These are phyloP conservation scores for Aquanectria penicillioides DNA, from an alignment of 2,329 filamentous ascomycete genomes.

Conservation along the genomic window DNA sequence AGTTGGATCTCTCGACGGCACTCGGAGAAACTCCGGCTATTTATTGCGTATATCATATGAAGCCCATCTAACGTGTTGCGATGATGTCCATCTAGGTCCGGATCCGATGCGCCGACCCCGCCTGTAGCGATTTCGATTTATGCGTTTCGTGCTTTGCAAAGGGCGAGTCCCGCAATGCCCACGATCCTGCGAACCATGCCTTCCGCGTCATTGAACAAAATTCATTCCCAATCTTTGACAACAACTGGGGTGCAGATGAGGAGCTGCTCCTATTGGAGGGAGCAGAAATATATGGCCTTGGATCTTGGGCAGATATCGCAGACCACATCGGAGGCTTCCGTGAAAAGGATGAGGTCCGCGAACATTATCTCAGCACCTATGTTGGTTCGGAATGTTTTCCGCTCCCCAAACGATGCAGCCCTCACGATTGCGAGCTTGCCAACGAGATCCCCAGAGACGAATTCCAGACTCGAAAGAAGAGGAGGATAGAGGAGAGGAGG, in stretches of 20 bases:
- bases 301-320: constrained; percentile 97
- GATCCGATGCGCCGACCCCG: constrained; percentile 85
- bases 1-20: constrained; percentile 20
- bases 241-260: constrained; percentile 97
- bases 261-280: constrained; percentile 94
- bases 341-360: constrained; percentile 92
- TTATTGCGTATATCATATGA: neutral
- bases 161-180: constrained; percentile 81
- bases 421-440: constrained; percentile 80
- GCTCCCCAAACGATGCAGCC: constrained; percentile 85
- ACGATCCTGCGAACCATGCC: constrained; percentile 86
- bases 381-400: constrained; percentile 87
- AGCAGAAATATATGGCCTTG: constrained; percentile 93
- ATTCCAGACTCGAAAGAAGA: constrained; percentile 93
- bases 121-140: constrained; percentile 94
- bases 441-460: constrained; percentile 87
- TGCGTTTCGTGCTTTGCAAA: constrained; percentile 95
- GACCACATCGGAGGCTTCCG: constrained; percentile 97
- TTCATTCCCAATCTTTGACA: constrained; percentile 94
- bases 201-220: constrained; percentile 98
- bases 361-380: constrained; percentile 92
- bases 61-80: constrained; percentile 28
- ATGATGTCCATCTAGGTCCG: constrained; percentile 74
- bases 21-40: constrained; percentile 41
- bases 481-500: constrained; percentile 90